Evolutionary conservation across 2,329 filamentous ascomycete species (phyloP).

Genomic region (Colletotrichum abscissum): DNA sequence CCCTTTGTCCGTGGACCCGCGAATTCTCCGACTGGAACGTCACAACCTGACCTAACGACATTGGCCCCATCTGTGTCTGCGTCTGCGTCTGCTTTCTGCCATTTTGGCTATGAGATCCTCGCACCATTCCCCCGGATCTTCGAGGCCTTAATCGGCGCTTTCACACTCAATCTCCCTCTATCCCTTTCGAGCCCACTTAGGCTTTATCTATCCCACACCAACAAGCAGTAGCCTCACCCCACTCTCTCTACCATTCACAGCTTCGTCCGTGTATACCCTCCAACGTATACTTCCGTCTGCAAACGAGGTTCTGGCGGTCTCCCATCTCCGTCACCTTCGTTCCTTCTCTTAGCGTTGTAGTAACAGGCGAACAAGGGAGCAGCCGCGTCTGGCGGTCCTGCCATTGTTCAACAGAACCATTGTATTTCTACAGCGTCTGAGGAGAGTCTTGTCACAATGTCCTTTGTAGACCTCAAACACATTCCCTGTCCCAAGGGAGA

Average conservation of each 20-base stretch:
- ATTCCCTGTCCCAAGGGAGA: slow-evolving; percentile 63
- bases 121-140: slow-evolving; percentile 28
- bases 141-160: slow-evolving; percentile 18
- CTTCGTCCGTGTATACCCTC: neutral
- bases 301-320: neutral
- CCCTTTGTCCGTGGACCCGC: slow-evolving; percentile 5
- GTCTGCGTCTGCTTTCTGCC: slow-evolving; percentile 9
- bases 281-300: neutral
- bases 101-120: slow-evolving; percentile 33
- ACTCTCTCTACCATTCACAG: neutral
- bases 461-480: slow-evolving; percentile 52
- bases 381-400: slow-evolving; percentile 39
- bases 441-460: slow-evolving; percentile 33
- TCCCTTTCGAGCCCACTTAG: slow-evolving; percentile 1
- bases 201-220: neutral
- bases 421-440: slow-evolving; percentile 4
- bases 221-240: neutral
- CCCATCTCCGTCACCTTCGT: neutral
- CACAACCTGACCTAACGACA: neutral
- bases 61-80: neutral
- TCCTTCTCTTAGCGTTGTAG: neutral
- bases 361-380: neutral
- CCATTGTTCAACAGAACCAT: slow-evolving; percentile 20
- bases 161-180: slow-evolving; percentile 10
- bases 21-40: slow-evolving; percentile 33